Conservation (phyloP, 2,329 filamentous ascomycete genomes). For the Colletotrichum sp. region DNA sequence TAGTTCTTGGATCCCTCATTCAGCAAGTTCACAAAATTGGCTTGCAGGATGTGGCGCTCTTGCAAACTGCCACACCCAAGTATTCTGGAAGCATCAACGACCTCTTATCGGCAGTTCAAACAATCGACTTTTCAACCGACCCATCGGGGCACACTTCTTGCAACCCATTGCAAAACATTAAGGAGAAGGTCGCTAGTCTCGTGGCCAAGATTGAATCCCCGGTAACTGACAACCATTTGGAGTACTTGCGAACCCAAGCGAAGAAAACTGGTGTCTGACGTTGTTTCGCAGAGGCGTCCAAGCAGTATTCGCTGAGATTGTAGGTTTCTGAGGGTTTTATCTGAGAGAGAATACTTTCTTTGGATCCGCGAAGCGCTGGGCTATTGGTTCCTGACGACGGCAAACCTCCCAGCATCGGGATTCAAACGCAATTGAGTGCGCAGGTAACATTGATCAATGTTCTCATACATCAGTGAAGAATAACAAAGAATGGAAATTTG, state of each 20-base stretch:
- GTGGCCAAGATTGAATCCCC: background rate
- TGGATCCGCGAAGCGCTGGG: background rate
- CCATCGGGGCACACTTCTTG: background rate
- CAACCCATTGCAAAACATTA: background rate
- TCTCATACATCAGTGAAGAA: background rate
- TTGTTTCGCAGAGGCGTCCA: background rate
- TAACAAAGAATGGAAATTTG: background rate
- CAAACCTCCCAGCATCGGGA: background rate
- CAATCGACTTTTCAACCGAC: too few relatives aligned
- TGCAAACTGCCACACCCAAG: background rate
- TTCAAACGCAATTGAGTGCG: background rate
- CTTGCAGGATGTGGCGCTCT: background rate
- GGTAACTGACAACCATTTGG: background rate
- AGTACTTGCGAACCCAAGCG: background rate
- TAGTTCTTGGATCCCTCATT: background rate
- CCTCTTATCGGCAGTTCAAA: background rate
- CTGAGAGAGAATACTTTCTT: background rate
- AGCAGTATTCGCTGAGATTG: background rate
- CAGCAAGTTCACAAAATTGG: background rate
- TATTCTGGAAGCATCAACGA: background rate
- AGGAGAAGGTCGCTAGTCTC: background rate
- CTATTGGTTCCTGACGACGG: background rate
- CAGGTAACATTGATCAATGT: background rate
- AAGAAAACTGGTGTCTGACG: background rate
- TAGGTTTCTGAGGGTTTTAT: background rate